Base-by-base conservation (phyloP, 176 grass and related monocot species). In the Alopecurus myosuroides region DNA sequence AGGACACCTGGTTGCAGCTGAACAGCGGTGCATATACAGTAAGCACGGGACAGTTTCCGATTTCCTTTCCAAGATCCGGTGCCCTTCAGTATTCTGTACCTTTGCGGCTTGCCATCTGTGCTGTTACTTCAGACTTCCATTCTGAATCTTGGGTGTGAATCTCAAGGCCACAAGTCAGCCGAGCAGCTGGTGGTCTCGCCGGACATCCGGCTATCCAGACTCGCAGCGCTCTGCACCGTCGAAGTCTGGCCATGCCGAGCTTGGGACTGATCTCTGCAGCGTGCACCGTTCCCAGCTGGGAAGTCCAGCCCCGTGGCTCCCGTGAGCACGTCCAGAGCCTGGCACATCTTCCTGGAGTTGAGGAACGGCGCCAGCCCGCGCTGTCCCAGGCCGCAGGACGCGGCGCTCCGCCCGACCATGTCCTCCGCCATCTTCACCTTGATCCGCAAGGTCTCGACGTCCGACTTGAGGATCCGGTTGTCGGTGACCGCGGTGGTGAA, bases 351-450 rank as follows among this genome's bases (percentile, higher is more conserved):
- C 9, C 83, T 87, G 53, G 89, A 88, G 73, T 61, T 85, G 22
- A 96, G 82, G 51, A 91, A 88, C 52, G 89, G 89, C 41, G 97
- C 90, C 57, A 93, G 68, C 41, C 90, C 94, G 2, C 89, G 82
- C 45, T 90, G 77, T 34, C 69, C 86, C 42, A 96, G 70, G 66
- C 94, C 91, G 4, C 86, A 94, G 49, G 89, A 88, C 89, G 88
- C 51, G 9, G 91, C 76, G 11, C 84, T 83, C 79, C 97, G 90
- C 1, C 91, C 52, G 1, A 94, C 91, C 89, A 95, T 83, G 36
- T 99, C 94, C 82, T 99, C 97, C 17, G 90, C 97, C 94, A 97
- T 78, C 68, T 96, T 96, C 71, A 99, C 97, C 92, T 94, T 96
- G 36, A 92, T 53, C 85, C 97, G 82, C 45, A 99, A 77, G 57